Conservation (phyloP, 495 filamentous ascomycete genomes). For the Tuber magnatum region DNA sequence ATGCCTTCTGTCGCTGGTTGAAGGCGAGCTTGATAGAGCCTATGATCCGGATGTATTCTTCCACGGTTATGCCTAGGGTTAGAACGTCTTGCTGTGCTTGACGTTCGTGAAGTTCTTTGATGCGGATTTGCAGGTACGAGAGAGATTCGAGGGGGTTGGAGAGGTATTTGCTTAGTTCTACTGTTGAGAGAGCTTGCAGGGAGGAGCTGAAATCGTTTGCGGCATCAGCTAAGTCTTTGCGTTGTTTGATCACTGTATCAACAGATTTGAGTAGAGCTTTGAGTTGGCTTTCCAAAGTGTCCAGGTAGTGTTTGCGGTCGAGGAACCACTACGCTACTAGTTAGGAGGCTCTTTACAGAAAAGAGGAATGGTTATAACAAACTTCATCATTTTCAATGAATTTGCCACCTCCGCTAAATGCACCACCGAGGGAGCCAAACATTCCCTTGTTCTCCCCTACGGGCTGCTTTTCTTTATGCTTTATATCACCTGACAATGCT, state of each 20-base stretch:
- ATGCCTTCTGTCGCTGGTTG: slow-evolving; percentile 85
- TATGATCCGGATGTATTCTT: slow-evolving; percentile 95
- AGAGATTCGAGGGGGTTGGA: slow-evolving; percentile 82
- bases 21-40: slow-evolving; percentile 89
- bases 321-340: slow-evolving; percentile 73
- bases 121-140: slow-evolving; percentile 85
- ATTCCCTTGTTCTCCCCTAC: slow-evolving; percentile 88
- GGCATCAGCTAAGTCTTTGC: slow-evolving; percentile 85
- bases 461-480: slow-evolving; percentile 87
- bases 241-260: slow-evolving; percentile 81
- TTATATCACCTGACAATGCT: slow-evolving; percentile 88
- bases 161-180: slow-evolving; percentile 47
- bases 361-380: slow-evolving; percentile 43
- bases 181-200: slow-evolving; percentile 74
- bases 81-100: slow-evolving; percentile 96
- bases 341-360: slow-evolving; percentile 12
- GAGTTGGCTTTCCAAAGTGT: slow-evolving; percentile 88
- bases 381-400: slow-evolving; percentile 98
- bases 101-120: slow-evolving; percentile 88
- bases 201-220: slow-evolving; percentile 87
- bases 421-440: slow-evolving; percentile 65
- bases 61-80: slow-evolving; percentile 91
- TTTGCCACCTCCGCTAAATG: slow-evolving; percentile 67
- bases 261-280: slow-evolving; percentile 90
- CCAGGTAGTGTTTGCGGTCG: slow-evolving; percentile 86